Evolutionary conservation across 768 basidiomycete species (phyloP).

Genomic region (Termitomyces sp.): DNA sequence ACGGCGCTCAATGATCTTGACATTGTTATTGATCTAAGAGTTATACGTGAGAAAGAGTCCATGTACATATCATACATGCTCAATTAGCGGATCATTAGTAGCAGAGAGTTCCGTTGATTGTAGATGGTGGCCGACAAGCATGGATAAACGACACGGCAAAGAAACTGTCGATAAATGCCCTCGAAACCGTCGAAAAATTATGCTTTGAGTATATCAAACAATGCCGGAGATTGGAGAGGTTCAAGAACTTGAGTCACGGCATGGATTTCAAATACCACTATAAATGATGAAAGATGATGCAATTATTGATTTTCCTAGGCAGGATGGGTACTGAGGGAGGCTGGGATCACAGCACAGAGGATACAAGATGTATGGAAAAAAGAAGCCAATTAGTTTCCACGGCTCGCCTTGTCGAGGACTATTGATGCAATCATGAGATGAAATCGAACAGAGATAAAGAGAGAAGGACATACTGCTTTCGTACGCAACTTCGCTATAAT

Average conservation of each 20-base stretch:
- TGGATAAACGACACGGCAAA: not conserved
- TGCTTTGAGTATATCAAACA: not conserved
- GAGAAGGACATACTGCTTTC: slow-evolving; percentile 51
- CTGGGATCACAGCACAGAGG: slow-evolving; percentile 3
- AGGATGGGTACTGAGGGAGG: slow-evolving; percentile 8
- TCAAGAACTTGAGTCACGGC: not conserved
- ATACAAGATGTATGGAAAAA: slow-evolving; percentile 4
- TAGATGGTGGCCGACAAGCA: not conserved
- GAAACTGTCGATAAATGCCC: not conserved
- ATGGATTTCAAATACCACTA: not conserved
- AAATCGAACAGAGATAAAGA: not conserved
- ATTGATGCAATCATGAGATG: not conserved
- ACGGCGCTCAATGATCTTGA: not conserved
- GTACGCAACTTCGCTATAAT: slow-evolving; percentile 64
- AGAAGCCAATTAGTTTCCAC: slow-evolving; percentile 18
- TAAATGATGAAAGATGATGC: not conserved
- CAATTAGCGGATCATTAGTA: not conserved
- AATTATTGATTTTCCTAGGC: slow-evolving; percentile 2
- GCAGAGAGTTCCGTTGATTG: not conserved
- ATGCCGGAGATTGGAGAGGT: not conserved
- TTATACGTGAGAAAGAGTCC: not conserved
- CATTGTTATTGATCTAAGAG: not conserved
- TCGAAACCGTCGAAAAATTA: not conserved
- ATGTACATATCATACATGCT: too few species aligned
- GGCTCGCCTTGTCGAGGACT: slow-evolving; percentile 30